A percentile compares a stretch with the other conserved stretches of the same genome.
These are phyloP conservation scores for Metschnikowia cerradonensis DNA, from an alignment of 805 yeast genomes.

Conservation along the genomic window DNA sequence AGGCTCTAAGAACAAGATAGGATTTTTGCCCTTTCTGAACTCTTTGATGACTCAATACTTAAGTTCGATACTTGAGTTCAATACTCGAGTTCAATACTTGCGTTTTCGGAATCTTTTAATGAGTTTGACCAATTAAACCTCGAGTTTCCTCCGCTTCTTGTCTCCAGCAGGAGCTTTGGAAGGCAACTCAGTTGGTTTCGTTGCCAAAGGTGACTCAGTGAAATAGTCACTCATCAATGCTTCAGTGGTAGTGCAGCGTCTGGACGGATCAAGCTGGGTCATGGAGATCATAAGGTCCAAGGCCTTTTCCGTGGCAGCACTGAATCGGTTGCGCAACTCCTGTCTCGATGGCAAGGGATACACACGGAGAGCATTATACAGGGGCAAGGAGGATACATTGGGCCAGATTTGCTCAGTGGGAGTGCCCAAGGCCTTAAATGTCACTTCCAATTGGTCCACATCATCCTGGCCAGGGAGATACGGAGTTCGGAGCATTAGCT, in stretches of 20 bases:
- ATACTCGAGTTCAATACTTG: no score
- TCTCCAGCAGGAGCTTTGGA: slow-evolving; percentile 27
- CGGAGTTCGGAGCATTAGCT: slow-evolving; percentile 90
- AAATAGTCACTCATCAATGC: slow-evolving; percentile 70
- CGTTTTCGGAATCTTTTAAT: no score
- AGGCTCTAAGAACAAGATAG: no score
- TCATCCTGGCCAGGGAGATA: slow-evolving; percentile 92
- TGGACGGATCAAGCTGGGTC: slow-evolving; percentile 75
- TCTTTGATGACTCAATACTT: no score
- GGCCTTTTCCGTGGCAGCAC: slow-evolving; percentile 87
- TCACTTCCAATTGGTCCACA: slow-evolving; percentile 84
- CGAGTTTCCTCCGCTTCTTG: slow-evolving; percentile 15
- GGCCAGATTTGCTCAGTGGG: slow-evolving; percentile 94
- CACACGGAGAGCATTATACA: slow-evolving; percentile 65
- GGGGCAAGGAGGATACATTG: slow-evolving; percentile 73
- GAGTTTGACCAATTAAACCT: slow-evolving; percentile 4
- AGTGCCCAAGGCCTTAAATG: slow-evolving; percentile 92
- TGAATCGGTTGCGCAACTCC: slow-evolving; percentile 77
- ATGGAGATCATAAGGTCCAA: slow-evolving; percentile 68
- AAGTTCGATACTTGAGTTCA: no score
- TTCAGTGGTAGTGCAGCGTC: slow-evolving; percentile 58
- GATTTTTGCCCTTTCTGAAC: no score
- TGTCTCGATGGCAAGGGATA: slow-evolving; percentile 81
- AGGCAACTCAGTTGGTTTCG: slow-evolving; percentile 64
- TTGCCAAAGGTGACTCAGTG: slow-evolving; percentile 68